Evolutionary conservation across 179 eudicot genomes (phyloP).

Genomic region (Sideroxylon spinosum): DNA sequence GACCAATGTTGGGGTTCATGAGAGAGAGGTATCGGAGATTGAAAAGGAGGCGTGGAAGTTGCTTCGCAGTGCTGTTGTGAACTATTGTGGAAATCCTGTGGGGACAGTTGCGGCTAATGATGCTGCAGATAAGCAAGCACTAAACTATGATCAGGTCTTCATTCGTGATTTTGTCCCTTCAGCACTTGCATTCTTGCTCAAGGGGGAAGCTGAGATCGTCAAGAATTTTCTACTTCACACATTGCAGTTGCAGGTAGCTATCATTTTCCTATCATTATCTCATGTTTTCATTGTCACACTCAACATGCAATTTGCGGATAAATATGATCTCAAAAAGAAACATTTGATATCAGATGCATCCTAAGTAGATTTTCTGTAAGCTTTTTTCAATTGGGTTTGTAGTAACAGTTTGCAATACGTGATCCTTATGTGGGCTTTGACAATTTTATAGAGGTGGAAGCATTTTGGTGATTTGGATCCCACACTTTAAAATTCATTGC

Average conservation of each 20-base stretch:
- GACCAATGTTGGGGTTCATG: conserved; percentile 14
- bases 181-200: conserved; percentile 91
- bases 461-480: too few species aligned
- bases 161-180: conserved; percentile 95
- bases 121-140: conserved; percentile 65
- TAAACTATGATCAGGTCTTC: conserved; percentile 92
- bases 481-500: too few species aligned
- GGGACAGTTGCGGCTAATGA: conserved; percentile 92
- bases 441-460: too few species aligned
- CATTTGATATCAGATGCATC: too few species aligned
- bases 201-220: conserved; percentile 91
- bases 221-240: conserved; percentile 90
- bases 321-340: too few species aligned
- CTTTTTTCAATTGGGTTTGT: too few species aligned
- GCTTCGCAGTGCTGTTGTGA: conserved; percentile 65
- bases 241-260: conserved; percentile 75
- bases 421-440: too few species aligned
- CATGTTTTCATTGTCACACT: too few species aligned
- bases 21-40: conserved; percentile 52
- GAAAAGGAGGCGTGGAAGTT: conserved; percentile 91
- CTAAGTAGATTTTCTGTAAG: too few species aligned
- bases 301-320: too few species aligned
- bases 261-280: background rate
- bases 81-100: conserved; percentile 72
- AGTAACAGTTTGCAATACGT: too few species aligned